Conservation (phyloP, 2,329 filamentous ascomycete species). For the Penicillium sp. region DNA sequence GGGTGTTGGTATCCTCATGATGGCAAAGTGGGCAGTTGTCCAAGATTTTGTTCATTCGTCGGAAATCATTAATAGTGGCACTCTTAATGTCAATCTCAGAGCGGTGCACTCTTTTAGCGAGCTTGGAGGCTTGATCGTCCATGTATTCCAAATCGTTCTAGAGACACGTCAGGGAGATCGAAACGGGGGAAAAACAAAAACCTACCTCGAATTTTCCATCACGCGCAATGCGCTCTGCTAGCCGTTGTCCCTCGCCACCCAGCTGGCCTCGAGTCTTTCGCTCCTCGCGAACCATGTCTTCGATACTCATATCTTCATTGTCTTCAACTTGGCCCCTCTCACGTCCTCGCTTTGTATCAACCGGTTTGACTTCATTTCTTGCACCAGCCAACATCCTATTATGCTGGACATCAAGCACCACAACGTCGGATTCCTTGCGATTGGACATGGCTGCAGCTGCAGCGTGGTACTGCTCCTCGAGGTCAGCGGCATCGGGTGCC, state of each 20-base stretch:
- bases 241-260: conserved; percentile 71
- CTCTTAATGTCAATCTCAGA: conserved; percentile 84
- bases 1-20: conserved; percentile 73
- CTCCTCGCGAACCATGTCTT: conserved; percentile 96
- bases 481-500: conserved; percentile 64
- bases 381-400: conserved; percentile 77
- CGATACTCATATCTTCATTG: conserved; percentile 92
- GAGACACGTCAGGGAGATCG: conserved; percentile 12
- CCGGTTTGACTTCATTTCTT: conserved; percentile 67
- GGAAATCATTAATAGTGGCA: conserved; percentile 77
- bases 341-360: conserved; percentile 73
- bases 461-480: conserved; percentile 78
- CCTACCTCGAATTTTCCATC: conserved; percentile 74
- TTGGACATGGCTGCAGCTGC: conserved; percentile 60
- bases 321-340: conserved; percentile 81
- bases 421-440: conserved; percentile 57
- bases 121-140: conserved; percentile 89
- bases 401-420: conserved; percentile 82
- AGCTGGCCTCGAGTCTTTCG: conserved; percentile 70
- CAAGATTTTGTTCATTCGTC: conserved; percentile 79
- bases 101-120: conserved; percentile 81
- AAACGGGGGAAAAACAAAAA: conserved; percentile 6
- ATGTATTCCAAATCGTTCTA: conserved; percentile 87
- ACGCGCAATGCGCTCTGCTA: conserved; percentile 90
- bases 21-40: conserved; percentile 87